Evolutionary conservation across 495 filamentous ascomycete genomes (phyloP), one percentile per base, ranked within the genome.

Genomic region (Lasiosphaeris hirsuta): DNA sequence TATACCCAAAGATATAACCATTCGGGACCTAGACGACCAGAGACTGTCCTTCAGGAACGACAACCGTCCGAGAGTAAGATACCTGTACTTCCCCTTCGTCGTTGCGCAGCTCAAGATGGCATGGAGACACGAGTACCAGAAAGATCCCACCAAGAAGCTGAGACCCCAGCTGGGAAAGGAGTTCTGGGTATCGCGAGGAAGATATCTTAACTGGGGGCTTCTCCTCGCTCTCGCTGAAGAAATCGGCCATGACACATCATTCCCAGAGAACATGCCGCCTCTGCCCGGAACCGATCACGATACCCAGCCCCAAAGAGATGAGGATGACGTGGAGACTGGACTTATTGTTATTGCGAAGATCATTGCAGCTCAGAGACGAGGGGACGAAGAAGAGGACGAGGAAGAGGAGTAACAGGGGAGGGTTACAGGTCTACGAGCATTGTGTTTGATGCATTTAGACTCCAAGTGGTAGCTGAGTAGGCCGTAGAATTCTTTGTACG

Each of bases 141-240:
- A n/a, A n/a, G n/a, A n/a, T n/a, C n/a, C n/a, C n/a, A n/a, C n/a
- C n/a, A n/a, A n/a, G n/a, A n/a, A n/a, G n/a, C n/a, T n/a, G n/a
- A n/a, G n/a, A n/a, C n/a, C n/a, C n/a, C n/a, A n/a, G n/a, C n/a
- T n/a, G n/a, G n/a, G n/a, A n/a, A n/a, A n/a, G n/a, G n/a, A n/a
- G n/a, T n/a, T n/a, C n/a, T n/a, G n/a, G n/a, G n/a, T n/a, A n/a
- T n/a, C n/a, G n/a, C n/a, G n/a, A n/a, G n/a, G n/a, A n/a, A n/a
- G n/a, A n/a, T n/a, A n/a, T n/a, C n/a, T n/a, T n/a, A n/a, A n/a
- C 9, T 14, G 11, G 52, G 46, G 52, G 42, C 42, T 44, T 44
- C 42, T 44, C 23, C 56, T 62, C 15, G 65, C 65, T 10, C 39
- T 66, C 11, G 63, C 58, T 1, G 45, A 68, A 1, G 63, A 66